Evolutionary conservation across 768 basidiomycete species (phyloP), one percentile per base, ranked within the genome.

Genomic region (Suillus lakei): DNA sequence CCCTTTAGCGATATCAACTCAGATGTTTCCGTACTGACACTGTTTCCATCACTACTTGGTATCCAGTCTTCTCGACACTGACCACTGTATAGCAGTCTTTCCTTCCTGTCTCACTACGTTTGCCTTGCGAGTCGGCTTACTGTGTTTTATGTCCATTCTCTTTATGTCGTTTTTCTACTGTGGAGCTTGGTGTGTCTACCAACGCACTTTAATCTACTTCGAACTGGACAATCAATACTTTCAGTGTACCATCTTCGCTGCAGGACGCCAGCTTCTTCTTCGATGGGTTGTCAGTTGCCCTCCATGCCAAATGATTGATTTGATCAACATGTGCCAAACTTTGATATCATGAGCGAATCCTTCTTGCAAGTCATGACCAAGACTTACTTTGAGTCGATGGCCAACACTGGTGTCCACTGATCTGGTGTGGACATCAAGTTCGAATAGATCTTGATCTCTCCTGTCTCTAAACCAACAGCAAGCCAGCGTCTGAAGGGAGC

Each of bases 181-280:
- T 30, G 58, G 58, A 59, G 58, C 26, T 26, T 59, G 21, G 58
- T 30, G 38, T 58, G 16, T 41, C 39, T 39, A 38, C 38, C 16
- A 55, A 77, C 68, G 69, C 79, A 79, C 79, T 81, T 80, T 82
- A 82, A 69, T 82, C 76, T 76, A 77, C 80, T 80, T 78, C 76
- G 72, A 81, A 74, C 70, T 83, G 86, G 80, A 93, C 81, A 73
- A 82, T 82, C 77, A 88, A 80, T 80, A 97, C 83, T 77, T 88
- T 91, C 78, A 96, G 81, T 82, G 91, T 92, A 82, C 93, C 89
- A 84, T 98, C 96, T 81, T 97, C 95, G 77, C 93, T 93, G 72
- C 94, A 94, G 65, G 89, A 94, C 39, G 94, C 96, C 61, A 98
- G 84, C 65, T 87, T 83, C 64, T 77, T 79, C 62, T 70, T 66